phyloP scores from a whole-genome alignment of 352 stramenopile species.

The Phytophthora idaei region DNA sequence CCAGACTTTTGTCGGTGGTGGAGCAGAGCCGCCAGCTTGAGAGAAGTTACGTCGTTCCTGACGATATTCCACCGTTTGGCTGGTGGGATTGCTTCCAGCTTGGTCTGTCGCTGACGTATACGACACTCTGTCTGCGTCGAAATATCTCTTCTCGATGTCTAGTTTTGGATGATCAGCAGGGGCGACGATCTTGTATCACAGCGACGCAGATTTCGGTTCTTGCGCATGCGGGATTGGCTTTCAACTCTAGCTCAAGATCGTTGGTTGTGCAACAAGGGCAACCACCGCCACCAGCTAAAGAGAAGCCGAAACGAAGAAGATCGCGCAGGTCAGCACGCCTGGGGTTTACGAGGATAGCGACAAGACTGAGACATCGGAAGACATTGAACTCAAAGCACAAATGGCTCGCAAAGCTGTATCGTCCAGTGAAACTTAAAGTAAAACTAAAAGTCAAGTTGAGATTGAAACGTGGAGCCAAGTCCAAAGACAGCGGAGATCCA shows the following conservation, averaged over 20 bases:
- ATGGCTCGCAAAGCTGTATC: conserved; percentile 4
- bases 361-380: conserved; percentile 21
- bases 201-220: conserved; percentile 37
- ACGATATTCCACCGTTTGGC: conserved; percentile 53
- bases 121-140: conserved; percentile 50
- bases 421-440: conserved; percentile 8
- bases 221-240: conserved; percentile 42
- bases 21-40: conserved; percentile 51
- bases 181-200: conserved; percentile 21
- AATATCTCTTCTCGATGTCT: conserved; percentile 52
- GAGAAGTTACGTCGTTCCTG: conserved; percentile 45
- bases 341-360: conserved; percentile 10
- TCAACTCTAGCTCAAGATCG: conserved; percentile 46
- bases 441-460: conserved; percentile 19
- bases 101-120: conserved; percentile 53
- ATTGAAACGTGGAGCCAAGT: conserved; percentile 7
- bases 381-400: background rate
- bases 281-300: conserved; percentile 1
- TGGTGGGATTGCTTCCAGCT: conserved; percentile 60
- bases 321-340: conserved; percentile 1
- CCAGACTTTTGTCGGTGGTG: conserved; percentile 18
- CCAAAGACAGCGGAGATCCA: background rate
- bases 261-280: conserved; percentile 38
- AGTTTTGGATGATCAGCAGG: conserved; percentile 30
- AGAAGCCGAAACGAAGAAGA: conserved; percentile 21